These are phyloP conservation scores for Styphnolobium japonicum DNA, from an alignment of 306 rosid genomes.

Conservation along the genomic window DNA sequence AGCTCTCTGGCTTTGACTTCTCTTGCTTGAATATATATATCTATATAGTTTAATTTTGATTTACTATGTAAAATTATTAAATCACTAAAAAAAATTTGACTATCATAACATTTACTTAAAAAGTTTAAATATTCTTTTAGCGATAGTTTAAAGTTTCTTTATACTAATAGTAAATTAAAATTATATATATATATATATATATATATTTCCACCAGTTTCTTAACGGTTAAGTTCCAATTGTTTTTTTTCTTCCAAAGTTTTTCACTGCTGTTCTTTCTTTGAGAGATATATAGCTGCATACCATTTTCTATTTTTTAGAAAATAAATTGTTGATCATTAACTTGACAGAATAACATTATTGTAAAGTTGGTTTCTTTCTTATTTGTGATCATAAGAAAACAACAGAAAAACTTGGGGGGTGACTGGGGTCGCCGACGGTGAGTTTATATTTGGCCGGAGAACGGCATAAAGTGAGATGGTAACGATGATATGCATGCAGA, in stretches of 20 bases:
- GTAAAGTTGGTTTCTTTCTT: not conserved
- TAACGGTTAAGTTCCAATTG: not conserved
- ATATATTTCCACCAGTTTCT: not conserved
- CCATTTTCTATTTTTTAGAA: too few relatives aligned
- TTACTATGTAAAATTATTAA: too few relatives aligned
- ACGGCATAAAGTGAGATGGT: not conserved
- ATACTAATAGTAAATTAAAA: too few relatives aligned
- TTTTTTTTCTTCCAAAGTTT: not conserved
- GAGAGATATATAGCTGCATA: too few relatives aligned
- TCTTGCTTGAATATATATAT: too few relatives aligned
- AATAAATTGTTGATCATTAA: not conserved
- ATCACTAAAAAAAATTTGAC: too few relatives aligned
- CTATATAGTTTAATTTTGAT: too few relatives aligned
- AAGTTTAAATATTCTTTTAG: too few relatives aligned
- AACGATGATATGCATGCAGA: not conserved
- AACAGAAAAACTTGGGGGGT: not conserved
- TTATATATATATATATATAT: too few relatives aligned
- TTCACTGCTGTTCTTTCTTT: not conserved
- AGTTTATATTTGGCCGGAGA: not conserved
- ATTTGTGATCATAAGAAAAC: too few relatives aligned
- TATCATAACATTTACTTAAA: too few relatives aligned
- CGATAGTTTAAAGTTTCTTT: too few relatives aligned
- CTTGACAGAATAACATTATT: not conserved
- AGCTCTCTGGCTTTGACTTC: constrained; percentile 88
- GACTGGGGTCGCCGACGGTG: not conserved